Evolutionary conservation across 768 basidiomycete species (phyloP), one percentile per base, ranked within the genome.

Genomic region (Boletus fagicola): DNA sequence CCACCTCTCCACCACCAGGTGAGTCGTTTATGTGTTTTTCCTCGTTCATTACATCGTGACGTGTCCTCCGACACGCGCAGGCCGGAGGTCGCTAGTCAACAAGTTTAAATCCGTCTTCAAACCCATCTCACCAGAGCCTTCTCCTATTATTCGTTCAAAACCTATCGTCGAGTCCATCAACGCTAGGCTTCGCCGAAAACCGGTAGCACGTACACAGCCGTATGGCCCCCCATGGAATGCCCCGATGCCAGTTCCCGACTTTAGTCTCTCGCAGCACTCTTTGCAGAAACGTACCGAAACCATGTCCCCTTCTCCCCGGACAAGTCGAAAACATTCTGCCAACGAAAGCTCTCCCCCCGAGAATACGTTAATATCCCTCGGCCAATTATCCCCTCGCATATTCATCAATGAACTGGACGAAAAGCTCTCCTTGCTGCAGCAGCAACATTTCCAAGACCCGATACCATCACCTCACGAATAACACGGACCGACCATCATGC

Each of bases 221-320:
- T 76, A 76, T 26, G 70, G 72, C 12, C 68, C 73, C 36, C 75
- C 75, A 5, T 76, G 73, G 63, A 76, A 73, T 57, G 68, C 63
- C 18, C 55, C 58, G 2, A 72, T 72, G 70, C 68, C 68, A 18
- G 42, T 55, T n/a, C 47, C 38, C 13, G 62, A 66, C 18, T 42
- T 26, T 1, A 10, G 8, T 42, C 48, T 51, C 15, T 26, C 57
- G 12, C 51, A 31, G 7, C 56, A 51, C 18, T 49, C 49, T 52
- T 16, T 42, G 18, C 62, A 31, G 24, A 42, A 50, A 43, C 24
- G 45, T 11, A 3, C 39, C 11, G 49, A 48, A 11, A 35, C 26
- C 5, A 38, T 22, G 10, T 55, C 51, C 33, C 28, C 47, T 20
- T n/a, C 28, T 2, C 20, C 35, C 35, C 30, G 30, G 3, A 55